phyloP scores from a whole-genome alignment of 2,329 filamentous ascomycete species.

The Cercospora sesami region DNA sequence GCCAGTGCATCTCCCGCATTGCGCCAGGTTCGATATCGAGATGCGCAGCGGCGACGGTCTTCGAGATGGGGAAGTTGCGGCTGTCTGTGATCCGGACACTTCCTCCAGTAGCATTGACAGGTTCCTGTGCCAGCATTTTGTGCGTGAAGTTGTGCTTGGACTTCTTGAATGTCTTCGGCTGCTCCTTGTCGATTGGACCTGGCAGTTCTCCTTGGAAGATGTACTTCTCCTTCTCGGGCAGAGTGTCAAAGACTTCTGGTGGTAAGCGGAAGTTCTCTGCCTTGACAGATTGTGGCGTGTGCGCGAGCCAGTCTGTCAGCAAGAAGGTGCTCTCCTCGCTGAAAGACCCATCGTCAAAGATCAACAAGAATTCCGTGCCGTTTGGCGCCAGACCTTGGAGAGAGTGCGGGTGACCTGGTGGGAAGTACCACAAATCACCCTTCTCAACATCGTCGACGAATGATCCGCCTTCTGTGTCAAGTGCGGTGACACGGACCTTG shows the following conservation, averaged over 20 bases:
- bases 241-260: constrained; percentile 67
- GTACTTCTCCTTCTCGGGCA: constrained; percentile 69
- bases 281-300: constrained; percentile 70
- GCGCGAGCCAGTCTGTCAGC: constrained; percentile 71
- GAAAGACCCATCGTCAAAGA: constrained; percentile 62
- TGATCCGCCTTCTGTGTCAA: constrained; percentile 73
- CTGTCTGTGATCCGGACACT: constrained; percentile 73
- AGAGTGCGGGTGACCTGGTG: constrained; percentile 73
- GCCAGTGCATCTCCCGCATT: constrained; percentile 80
- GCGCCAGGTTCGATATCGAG: constrained; percentile 70
- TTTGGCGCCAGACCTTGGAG: constrained; percentile 66
- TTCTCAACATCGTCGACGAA: constrained; percentile 75
- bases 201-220: constrained; percentile 70
- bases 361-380: constrained; percentile 64
- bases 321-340: constrained; percentile 69
- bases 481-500: constrained; percentile 67
- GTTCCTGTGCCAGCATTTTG: constrained; percentile 68
- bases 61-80: constrained; percentile 72
- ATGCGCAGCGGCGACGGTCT: constrained; percentile 70
- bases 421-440: constrained; percentile 81
- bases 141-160: constrained; percentile 70
- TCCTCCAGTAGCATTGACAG: constrained; percentile 66
- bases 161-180: constrained; percentile 63
- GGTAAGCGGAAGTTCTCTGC: constrained; percentile 74
- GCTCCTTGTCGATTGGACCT: constrained; percentile 64